Conservation (phyloP, 768 basidiomycete species). For the Cubamyces sp. region DNA sequence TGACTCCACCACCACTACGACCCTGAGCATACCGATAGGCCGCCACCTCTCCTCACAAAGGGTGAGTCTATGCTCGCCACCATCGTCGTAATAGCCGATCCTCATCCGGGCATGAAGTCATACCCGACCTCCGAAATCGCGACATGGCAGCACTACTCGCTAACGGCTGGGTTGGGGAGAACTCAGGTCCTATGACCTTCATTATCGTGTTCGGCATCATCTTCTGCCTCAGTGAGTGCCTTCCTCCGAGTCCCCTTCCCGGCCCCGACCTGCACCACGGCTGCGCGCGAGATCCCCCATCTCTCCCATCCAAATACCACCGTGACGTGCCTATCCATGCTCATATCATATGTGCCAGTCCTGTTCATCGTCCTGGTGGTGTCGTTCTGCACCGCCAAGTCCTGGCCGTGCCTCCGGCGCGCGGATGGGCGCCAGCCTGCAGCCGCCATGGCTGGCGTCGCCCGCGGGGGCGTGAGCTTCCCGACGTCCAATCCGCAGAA, state of each 20-base stretch:
- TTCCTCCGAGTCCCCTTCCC: neutral
- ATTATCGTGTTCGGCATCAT: neutral
- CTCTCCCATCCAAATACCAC: no score
- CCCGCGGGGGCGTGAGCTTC: neutral
- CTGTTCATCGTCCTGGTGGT: no score
- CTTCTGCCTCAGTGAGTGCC: neutral
- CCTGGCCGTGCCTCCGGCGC: no score
- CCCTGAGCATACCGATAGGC: neutral
- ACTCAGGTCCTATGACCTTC: neutral
- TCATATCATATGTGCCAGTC: no score
- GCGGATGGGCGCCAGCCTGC: no score
- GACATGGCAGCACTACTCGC: no score
- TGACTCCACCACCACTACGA: neutral
- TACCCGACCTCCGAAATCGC: no score
- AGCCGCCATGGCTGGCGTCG: neutral
- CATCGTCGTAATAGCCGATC: neutral
- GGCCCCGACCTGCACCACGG: neutral
- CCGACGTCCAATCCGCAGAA: constrained; percentile 1
- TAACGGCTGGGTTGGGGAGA: neutral
- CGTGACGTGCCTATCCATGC: no score
- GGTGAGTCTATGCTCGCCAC: neutral
- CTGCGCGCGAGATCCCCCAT: no score
- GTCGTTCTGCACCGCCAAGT: no score
- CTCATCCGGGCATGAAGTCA: neutral
- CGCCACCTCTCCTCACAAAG: neutral